Base-by-base conservation (phyloP, 805 yeast genomes). In the Starmerella bacillaris region DNA sequence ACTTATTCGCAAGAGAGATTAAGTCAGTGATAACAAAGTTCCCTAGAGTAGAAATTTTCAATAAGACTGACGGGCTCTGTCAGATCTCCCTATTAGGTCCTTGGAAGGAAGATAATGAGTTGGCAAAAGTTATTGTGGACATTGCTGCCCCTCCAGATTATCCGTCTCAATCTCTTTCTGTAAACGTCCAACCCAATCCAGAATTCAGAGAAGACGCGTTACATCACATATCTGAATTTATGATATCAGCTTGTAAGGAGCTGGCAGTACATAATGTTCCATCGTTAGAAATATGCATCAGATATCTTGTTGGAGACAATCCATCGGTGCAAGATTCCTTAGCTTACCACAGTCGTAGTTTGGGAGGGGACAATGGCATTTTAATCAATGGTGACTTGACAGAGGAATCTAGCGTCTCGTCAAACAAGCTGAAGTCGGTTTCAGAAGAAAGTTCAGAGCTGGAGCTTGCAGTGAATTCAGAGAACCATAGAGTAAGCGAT, bases 21-120 rank as follows among this genome's bases (percentile, higher is more conserved):
- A 76, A 92, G 43, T 61, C 70, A 14, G 82, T 83, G 5, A 92
- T 94, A 2, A 83, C 76, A 46, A 79, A 78, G 46, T 83, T 84
- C 51, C 93, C 94, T 1, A 80, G 77, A 45, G 67, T 89, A 3
- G 60, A 74, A 2, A 83, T 89, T 53, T 96, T 86, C 50, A 72
- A 73, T 45, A 83, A 89, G 4, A 74, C 89, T 2, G 76, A 92
- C 0, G 94, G 96, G 27, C 72, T 65, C 21, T 59, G 84, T 37
- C 70, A 72, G 3, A 54, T 89, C 9, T 73, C 92, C n/a, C 55
- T 89, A 35, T 68, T 73, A 43, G 95, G 95, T 0, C 79, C 82
- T 1, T 74, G 83, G 79, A 64, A 69, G 1, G 49, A 28, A 18
- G 70, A 65, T 16, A 62, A 55, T 22, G 60, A 56, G 16, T 53